These are phyloP conservation scores for Hymenoscyphus linearis DNA, from an alignment of 2,329 filamentous ascomycete genomes.

Conservation along the genomic window DNA sequence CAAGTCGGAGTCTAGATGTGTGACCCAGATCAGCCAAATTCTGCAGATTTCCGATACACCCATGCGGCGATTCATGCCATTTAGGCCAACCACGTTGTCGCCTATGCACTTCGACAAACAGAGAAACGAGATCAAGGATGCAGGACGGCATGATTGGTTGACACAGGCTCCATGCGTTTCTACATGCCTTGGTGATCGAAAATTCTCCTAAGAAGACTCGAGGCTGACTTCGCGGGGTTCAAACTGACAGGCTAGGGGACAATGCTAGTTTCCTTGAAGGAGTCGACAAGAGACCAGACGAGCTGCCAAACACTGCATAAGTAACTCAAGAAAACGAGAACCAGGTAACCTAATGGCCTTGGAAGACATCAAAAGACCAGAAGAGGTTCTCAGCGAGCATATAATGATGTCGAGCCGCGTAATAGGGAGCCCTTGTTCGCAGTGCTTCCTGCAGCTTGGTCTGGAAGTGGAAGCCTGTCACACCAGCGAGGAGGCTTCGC, in stretches of 20 bases:
- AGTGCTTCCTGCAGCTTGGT: slow-evolving; percentile 9
- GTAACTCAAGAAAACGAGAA: neutral
- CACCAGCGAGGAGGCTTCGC: slow-evolving; percentile 4
- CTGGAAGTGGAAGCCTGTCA: slow-evolving; percentile 9
- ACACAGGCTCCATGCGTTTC: slow-evolving; percentile 15
- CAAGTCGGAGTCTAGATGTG: slow-evolving; percentile 18
- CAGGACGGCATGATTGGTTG: slow-evolving; percentile 18
- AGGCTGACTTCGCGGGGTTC: slow-evolving; percentile 16
- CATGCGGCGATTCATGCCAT: slow-evolving; percentile 21
- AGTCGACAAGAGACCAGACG: neutral
- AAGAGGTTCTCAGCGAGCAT: neutral
- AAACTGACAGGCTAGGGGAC: slow-evolving; percentile 5
- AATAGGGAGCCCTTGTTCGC: neutral
- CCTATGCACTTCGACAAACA: slow-evolving; percentile 27
- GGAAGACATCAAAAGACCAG: neutral
- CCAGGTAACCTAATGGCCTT: neutral
- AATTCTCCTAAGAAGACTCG: slow-evolving; percentile 23
- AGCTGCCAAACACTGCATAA: neutral
- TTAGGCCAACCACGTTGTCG: slow-evolving; percentile 30
- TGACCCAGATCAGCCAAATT: slow-evolving; percentile 19
- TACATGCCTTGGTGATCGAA: slow-evolving; percentile 15
- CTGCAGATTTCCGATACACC: slow-evolving; percentile 23
- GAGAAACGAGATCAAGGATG: slow-evolving; percentile 14
- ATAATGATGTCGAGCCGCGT: neutral
- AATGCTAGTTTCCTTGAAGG: neutral